Percentiles rank a stretch among this genome's conserved stretches.
Conservation (phyloP, 768 basidiomycete genomes). For the Lactarius sanguifluus region DNA sequence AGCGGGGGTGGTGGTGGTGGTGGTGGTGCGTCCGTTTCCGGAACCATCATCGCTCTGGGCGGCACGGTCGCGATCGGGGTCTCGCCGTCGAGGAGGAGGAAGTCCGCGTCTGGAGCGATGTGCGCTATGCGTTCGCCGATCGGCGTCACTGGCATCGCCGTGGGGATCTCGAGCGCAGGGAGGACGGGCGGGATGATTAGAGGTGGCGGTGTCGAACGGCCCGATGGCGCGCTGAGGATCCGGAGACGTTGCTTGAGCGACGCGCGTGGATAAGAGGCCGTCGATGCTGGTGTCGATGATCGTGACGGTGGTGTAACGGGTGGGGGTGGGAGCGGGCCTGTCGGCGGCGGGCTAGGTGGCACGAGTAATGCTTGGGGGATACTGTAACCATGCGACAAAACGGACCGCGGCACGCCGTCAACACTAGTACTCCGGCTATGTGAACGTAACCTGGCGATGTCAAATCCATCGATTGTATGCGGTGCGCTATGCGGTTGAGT, state of each 20-base stretch:
- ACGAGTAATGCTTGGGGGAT: conserved; percentile 43
- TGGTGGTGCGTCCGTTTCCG: background rate
- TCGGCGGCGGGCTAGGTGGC: conserved; percentile 46
- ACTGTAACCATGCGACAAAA: conserved; percentile 45
- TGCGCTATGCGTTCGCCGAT: conserved; percentile 63
- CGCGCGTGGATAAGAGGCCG: conserved; percentile 25
- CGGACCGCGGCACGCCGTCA: conserved; percentile 30
- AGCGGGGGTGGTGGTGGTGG: too few species aligned
- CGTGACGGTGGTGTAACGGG: conserved; percentile 29
- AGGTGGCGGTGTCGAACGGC: conserved; percentile 34
- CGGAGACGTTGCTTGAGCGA: conserved; percentile 61
- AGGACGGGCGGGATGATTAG: conserved; percentile 29
- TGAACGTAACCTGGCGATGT: conserved; percentile 45
- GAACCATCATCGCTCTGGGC: background rate
- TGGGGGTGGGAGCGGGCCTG: conserved; percentile 43
- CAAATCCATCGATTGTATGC: background rate
- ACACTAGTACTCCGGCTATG: conserved; percentile 35
- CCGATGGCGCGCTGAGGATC: conserved; percentile 52
- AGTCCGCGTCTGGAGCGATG: conserved; percentile 56
- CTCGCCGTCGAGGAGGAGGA: conserved; percentile 45
- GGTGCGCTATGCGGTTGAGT: conserved; percentile 48
- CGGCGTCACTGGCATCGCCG: conserved; percentile 44
- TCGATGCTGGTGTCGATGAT: conserved; percentile 29
- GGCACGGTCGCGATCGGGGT: conserved; percentile 16
- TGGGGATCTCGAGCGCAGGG: conserved; percentile 32